Base-by-base conservation (phyloP, 2,329 filamentous ascomycete genomes). In the Colletotrichum cereale region DNA sequence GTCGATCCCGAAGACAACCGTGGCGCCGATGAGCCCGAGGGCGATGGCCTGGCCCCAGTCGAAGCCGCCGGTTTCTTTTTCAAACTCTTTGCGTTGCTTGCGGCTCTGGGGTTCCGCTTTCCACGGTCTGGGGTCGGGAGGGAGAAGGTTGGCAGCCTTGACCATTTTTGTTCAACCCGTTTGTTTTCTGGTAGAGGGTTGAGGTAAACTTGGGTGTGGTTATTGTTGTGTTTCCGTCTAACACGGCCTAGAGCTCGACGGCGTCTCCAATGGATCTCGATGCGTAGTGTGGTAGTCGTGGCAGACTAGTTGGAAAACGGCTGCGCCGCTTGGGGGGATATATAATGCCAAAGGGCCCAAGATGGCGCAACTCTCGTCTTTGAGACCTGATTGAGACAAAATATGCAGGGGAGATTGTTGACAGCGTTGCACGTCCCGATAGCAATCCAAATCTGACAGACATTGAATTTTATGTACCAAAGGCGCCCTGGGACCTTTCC, bases 41-140 rank as follows among this genome's bases (percentile, higher is more conserved):
- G 78, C 76, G 40, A 85, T 69, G 67, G 80, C 82, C 38, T 81
- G 80, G 5, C 77, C 79, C 81, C 83, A 85, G 65, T 81, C 80
- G 75, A 85, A 86, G 40, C 80, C 80, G 6, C 73, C 65, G 70
- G 78, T 74, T 38, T 82, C 75, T 74, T 83, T 82, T 67, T 85
- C 83, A 57, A 83, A 72, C 40, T 81, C 72, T 66, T 85, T 84
- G 72, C 81, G 80, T 31, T 44, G 31, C 24, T 75, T 71, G 18
- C 83, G 81, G 60, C 80, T 76, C n/a, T 82, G 78, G 0, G 81
- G 79, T 67, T 85, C 79, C 1, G 82, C 81, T 24, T 77, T 78
- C n/a, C 79, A 81, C 5, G 84, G 82, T 3, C 82, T 75, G 0
- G 77, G 75, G 42, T 80, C 78, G 1, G 76, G 76, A 2, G 69